These are phyloP conservation scores for Hanseniaspora lindneri DNA, from an alignment of 805 yeast species.

Conservation along the genomic window DNA sequence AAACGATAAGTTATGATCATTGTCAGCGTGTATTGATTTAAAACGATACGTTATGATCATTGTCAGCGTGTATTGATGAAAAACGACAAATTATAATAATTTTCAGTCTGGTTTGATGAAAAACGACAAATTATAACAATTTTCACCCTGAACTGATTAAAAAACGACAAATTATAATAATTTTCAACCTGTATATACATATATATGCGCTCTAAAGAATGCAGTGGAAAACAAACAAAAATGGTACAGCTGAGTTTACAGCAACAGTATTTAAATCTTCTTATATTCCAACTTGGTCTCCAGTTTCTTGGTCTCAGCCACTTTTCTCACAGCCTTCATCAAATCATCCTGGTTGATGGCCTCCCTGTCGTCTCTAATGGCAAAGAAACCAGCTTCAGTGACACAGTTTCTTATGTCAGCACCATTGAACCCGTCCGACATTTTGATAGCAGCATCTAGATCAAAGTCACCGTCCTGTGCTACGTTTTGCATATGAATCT, in stretches of 20 bases:
- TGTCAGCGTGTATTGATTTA: no score
- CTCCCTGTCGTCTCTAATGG: conserved; percentile 95
- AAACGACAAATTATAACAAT: no score
- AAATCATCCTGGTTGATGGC: conserved; percentile 84
- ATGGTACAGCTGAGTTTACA: background rate
- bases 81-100: no score
- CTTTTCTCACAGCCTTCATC: conserved; percentile 97
- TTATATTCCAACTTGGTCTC: conserved; percentile 94
- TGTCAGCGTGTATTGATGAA: no score
- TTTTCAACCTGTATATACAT: no score
- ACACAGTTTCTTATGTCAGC: conserved; percentile 94
- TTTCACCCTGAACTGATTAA: no score
- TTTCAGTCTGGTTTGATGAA: no score
- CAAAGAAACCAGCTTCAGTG: conserved; percentile 98
- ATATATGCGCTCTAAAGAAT: no score
- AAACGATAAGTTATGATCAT: no score
- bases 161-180: no score
- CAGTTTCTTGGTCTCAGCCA: conserved; percentile 88
- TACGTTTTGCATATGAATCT: conserved; percentile 78
- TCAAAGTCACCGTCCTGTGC: conserved; percentile 91
- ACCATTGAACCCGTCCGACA: conserved; percentile 98
- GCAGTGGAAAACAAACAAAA: background rate
- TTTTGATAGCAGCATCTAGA: conserved; percentile 91
- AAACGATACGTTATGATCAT: no score
- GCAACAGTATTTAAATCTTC: conserved; percentile 46